Conservation (phyloP, 1,139 yeast genomes). For the Candida gigantensis region DNA sequence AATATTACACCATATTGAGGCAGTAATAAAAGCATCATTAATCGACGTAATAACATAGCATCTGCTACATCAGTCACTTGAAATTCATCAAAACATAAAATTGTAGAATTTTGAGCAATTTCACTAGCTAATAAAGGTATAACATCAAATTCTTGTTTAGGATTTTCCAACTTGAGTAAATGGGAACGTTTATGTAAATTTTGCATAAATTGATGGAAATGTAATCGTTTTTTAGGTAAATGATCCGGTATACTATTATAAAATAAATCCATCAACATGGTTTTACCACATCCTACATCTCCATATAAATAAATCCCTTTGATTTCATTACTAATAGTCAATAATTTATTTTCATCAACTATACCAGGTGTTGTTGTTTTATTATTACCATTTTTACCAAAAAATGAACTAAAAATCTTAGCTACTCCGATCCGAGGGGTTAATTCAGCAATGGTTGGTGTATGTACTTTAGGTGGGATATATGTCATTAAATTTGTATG, state of each 20-base stretch:
- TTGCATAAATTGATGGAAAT: constrained; percentile 97
- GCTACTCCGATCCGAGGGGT: constrained; percentile 50
- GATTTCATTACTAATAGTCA: constrained; percentile 24
- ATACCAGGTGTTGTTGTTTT: constrained; percentile 1
- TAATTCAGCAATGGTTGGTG: constrained; percentile 50
- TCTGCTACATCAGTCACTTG: constrained; percentile 98
- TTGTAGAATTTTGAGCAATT: constrained; percentile 71
- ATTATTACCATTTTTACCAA: constrained; percentile 20
- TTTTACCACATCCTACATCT: constrained; percentile 97
- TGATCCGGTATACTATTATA: constrained; percentile 79
- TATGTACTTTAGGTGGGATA: constrained; percentile 53
- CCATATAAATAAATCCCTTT: constrained; percentile 93
- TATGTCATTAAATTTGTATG: constrained; percentile 51
- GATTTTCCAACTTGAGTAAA: constrained; percentile 61
- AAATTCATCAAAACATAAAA: constrained; percentile 92
- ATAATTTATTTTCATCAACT: constrained; percentile 18
- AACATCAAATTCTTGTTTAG: constrained; percentile 69
- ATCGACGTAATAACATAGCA: constrained; percentile 87
- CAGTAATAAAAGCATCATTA: constrained; percentile 61
- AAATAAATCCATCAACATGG: constrained; percentile 96
- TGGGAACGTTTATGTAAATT: constrained; percentile 85
- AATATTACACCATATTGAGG: constrained; percentile 79
- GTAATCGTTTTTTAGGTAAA: constrained; percentile 76
- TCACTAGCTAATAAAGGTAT: constrained; percentile 84
- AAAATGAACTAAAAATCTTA: constrained; percentile 38